These are phyloP conservation scores for Beauveria caledonica DNA, from an alignment of 2,329 filamentous ascomycete genomes.

Conservation along the genomic window DNA sequence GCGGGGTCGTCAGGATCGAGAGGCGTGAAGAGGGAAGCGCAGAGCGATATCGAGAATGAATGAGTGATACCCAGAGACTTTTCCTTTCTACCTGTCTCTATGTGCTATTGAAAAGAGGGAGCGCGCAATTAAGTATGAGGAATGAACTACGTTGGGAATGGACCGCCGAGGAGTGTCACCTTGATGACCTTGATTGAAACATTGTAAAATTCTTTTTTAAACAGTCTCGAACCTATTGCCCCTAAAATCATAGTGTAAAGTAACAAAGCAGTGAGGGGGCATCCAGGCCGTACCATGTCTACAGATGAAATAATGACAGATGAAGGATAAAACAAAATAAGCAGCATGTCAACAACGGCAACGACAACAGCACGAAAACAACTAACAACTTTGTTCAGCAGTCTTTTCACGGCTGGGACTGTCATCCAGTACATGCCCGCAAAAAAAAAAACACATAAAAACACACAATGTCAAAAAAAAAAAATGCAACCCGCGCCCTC, in stretches of 20 bases:
- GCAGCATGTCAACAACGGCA: not conserved
- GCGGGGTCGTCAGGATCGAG: constrained; percentile 5
- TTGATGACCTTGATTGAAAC: not conserved
- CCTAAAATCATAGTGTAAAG: not conserved
- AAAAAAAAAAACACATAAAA: not conserved
- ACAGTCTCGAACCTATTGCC: not conserved
- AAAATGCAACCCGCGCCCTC: constrained; percentile 1
- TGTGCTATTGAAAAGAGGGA: not conserved
- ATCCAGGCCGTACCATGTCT: constrained; percentile 1
- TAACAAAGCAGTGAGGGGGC: not conserved
- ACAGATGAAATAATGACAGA: constrained; percentile 10
- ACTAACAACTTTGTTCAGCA: not conserved
- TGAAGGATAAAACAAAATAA: constrained; percentile 5
- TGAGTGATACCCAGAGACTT: not conserved
- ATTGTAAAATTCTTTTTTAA: not conserved
- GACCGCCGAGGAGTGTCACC: not conserved
- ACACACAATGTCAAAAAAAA: not conserved
- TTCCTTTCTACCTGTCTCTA: not conserved
- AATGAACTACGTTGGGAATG: not conserved
- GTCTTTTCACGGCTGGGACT: not conserved
- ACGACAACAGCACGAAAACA: not conserved
- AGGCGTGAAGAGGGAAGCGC: constrained; percentile 6
- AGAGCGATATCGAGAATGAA: constrained; percentile 2
- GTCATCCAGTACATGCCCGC: not conserved
- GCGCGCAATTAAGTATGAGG: not conserved